Evolutionary conservation across 2,329 filamentous ascomycete genomes (phyloP), one percentile per base, ranked within the genome.

Genomic region (Sclerotinia trifoliorum): DNA sequence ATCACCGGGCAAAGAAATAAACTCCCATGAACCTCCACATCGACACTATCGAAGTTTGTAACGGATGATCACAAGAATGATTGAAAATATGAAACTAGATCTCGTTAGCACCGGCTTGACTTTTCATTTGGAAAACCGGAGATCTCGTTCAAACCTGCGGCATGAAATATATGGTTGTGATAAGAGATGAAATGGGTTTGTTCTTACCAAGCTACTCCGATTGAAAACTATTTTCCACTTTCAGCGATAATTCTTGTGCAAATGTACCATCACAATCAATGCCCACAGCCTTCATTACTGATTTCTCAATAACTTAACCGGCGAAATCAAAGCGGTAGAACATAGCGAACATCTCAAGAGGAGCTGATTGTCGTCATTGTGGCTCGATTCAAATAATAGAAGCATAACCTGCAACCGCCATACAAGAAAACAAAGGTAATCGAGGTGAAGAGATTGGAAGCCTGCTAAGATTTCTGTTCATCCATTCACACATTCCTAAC

Each of bases 401-500:
- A 65, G 24, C 65, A 67, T 6, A 42, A 21, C 48, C 64, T 51
- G 35, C 49, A 49, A 55, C 42, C 48, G 21, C 21, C 48, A 10
- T 39, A 62, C 42, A 69, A 65, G 69, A 57, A 35, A 67, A 65
- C 64, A 57, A 65, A 70, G 67, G 44, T 29, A 29, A 29, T 35
- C 26, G 26, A 65, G 21, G 11, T 52, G 39, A 49, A 35, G 26
- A 24, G 42, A 44, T 62, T 52, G 49, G 68, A 61, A 63, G 48
- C 68, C 75, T 74, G 75, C 77, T 78, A 73, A 78, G 77, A 78
- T 78, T 70, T 78, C 77, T 78, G 77, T 78, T 78, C 77, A 76
- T 71, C 70, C 71, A 70, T 56, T 70, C 74, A 78, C 74, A 71
- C 77, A 78, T 75, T 44, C 73, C 70, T 67, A 69, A 74, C 76